A percentile compares a stretch with the other conserved stretches of the same genome.
phyloP scores from a whole-genome alignment of 2,329 filamentous ascomycete genomes.

The Sporothrix luriei region DNA sequence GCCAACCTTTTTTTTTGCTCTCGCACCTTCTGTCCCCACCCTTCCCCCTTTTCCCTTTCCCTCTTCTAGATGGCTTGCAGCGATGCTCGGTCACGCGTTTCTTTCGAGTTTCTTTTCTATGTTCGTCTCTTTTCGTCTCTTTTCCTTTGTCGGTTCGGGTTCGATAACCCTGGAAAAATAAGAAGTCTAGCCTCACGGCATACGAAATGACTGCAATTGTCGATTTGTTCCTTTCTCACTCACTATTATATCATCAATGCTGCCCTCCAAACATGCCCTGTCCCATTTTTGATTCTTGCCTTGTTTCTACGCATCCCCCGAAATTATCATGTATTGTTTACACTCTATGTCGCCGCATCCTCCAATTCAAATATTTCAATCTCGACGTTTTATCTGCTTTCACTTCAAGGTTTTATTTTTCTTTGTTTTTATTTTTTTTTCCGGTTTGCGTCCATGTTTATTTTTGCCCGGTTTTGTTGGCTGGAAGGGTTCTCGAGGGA shows the following conservation, averaged over 20 bases:
- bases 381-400: not conserved
- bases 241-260: not conserved
- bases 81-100: slow-evolving; percentile 28
- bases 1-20: not conserved
- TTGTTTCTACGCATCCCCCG: not conserved
- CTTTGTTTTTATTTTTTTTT: not conserved
- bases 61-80: slow-evolving; percentile 30
- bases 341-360: too few relatives aligned
- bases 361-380: not conserved
- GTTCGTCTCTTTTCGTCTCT: not conserved
- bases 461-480: not conserved
- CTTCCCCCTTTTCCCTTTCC: slow-evolving; percentile 6
- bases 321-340: not conserved
- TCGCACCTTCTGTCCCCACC: not conserved
- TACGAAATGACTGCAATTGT: slow-evolving; percentile 29
- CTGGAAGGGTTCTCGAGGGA: not conserved
- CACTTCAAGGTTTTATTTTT: not conserved
- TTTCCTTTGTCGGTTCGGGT: slow-evolving; percentile 22
- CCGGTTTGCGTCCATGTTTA: not conserved
- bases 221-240: not conserved
- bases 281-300: not conserved
- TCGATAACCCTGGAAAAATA: slow-evolving; percentile 31
- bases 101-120: not conserved
- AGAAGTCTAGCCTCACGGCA: slow-evolving; percentile 36
- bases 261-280: not conserved